Base-by-base conservation (phyloP, 2,329 filamentous ascomycete species). In the Penicillium sp. region DNA sequence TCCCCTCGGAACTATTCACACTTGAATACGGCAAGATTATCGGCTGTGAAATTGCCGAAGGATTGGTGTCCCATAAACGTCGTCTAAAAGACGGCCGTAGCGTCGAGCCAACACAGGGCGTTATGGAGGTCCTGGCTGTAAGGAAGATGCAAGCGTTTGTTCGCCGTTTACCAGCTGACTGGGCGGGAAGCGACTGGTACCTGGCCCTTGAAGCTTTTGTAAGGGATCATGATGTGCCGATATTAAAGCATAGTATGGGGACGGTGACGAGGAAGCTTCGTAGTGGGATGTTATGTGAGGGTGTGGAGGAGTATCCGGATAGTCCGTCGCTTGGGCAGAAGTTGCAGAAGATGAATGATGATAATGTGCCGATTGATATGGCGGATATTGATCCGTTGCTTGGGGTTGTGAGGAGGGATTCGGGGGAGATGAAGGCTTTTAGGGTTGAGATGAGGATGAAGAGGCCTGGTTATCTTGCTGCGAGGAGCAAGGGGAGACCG, bases 101-200 rank as follows among this genome's bases (percentile, higher is more conserved):
- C n/a, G 12, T 2, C n/a, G 33, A 42, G 4, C 39, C 46, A 7
- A 18, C 22, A 3, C 39, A n/a, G 27, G 13, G 6, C 2, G 39
- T 36, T 2, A 31, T 48, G 27, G 46, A 43, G 11, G 25, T 42
- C 10, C 30, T 30, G 2, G 38, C 33, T 4, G 33, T 48, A 4
- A 33, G 30, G 16, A 48, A 48, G 28, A 48, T 48, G 39, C 46
- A 48, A 25, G 46, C 46, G 1, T 39, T 48, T 3, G 27, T 43
- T 12, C 16, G 38, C 2, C 38, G 46, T 3, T 18, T 48, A 2
- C n/a, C 39, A 1, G 9, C 12, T 19, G 9, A 2, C 10, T 48
- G 46, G 46, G n/a, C 39, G 0, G 46, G 39, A 6, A 48, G 46
- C 12, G 19, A 11, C 12, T 48, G 46, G 46, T 25, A 41, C 4